These are phyloP conservation scores for Schwanniomyces occidentalis DNA, from an alignment of 805 yeast species.

Conservation along the genomic window DNA sequence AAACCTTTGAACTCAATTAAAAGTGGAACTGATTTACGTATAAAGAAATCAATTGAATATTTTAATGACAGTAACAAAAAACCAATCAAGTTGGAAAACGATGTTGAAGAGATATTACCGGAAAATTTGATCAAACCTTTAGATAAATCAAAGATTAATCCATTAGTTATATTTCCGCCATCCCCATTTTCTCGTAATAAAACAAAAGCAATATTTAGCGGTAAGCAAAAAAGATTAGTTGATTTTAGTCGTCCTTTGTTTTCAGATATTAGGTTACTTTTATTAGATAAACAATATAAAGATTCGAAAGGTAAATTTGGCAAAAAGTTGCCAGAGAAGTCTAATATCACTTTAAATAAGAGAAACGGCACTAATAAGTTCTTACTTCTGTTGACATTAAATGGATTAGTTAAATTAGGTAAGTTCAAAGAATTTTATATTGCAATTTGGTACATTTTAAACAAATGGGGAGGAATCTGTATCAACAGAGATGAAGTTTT, in stretches of 20 bases:
- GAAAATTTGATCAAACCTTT: constrained; percentile 8
- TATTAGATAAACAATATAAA: constrained; percentile 13
- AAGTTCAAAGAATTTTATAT: constrained; percentile 27
- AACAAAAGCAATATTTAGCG: constrained; percentile 24
- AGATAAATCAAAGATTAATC: constrained; percentile 19
- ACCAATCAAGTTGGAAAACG: constrained; percentile 2
- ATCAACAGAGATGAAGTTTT: constrained; percentile 7
- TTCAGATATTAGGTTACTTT: constrained; percentile 17
- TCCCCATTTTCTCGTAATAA: constrained; percentile 23
- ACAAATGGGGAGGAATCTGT: constrained; percentile 35
- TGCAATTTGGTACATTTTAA: constrained; percentile 33
- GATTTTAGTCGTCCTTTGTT: constrained; percentile 29
- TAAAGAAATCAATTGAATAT: constrained; percentile 10
- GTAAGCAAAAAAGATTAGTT: constrained; percentile 26
- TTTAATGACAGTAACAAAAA: neutral
- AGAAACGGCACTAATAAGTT: constrained; percentile 30
- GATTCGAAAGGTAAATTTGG: constrained; percentile 23
- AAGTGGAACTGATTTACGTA: constrained; percentile 15
- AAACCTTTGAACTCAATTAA: constrained; percentile 12
- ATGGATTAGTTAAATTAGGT: constrained; percentile 32
- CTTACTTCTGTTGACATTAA: constrained; percentile 28
- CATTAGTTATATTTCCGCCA: constrained; percentile 32
- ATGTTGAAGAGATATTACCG: constrained; percentile 14
- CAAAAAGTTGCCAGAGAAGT: constrained; percentile 10
- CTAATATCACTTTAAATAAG: constrained; percentile 7